A percentile compares a stretch with the other conserved stretches of the same genome.
Conservation (phyloP, 345 rosid genomes). For the Mangifera indica region DNA sequence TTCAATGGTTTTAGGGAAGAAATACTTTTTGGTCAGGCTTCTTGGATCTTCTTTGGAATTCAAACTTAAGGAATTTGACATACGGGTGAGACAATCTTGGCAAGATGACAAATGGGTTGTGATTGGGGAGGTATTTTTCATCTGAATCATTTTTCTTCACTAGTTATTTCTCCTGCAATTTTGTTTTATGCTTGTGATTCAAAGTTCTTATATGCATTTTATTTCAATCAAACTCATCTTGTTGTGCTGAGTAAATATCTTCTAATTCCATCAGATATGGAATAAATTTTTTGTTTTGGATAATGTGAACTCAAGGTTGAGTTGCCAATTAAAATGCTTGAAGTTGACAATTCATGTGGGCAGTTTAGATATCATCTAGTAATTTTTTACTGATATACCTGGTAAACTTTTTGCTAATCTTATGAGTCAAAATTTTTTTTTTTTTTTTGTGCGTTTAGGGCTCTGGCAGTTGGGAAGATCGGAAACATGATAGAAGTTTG, state of each 20-base stretch:
- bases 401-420: neutral
- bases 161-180: neutral
- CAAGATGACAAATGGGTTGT: conserved; percentile 59
- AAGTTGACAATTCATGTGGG: neutral
- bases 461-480: conserved; percentile 29
- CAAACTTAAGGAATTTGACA: conserved; percentile 41
- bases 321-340: neutral
- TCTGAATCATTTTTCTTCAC: neutral
- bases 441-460: conserved; percentile 32
- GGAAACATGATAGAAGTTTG: conserved; percentile 23
- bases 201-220: neutral
- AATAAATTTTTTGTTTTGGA: neutral
- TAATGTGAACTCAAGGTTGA: neutral
- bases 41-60: conserved; percentile 63
- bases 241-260: conserved; percentile 1
- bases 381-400: neutral
- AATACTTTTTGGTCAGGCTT: conserved; percentile 51
- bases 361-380: neutral
- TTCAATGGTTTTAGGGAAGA: conserved; percentile 44
- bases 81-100: conserved; percentile 75
- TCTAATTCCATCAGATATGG: neutral
- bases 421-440: conserved; percentile 18
- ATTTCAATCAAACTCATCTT: neutral
- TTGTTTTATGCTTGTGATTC: neutral
- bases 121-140: conserved; percentile 51